phyloP scores from a whole-genome alignment of 257 asterid genomes.

The Ligustrum vulgare region DNA sequence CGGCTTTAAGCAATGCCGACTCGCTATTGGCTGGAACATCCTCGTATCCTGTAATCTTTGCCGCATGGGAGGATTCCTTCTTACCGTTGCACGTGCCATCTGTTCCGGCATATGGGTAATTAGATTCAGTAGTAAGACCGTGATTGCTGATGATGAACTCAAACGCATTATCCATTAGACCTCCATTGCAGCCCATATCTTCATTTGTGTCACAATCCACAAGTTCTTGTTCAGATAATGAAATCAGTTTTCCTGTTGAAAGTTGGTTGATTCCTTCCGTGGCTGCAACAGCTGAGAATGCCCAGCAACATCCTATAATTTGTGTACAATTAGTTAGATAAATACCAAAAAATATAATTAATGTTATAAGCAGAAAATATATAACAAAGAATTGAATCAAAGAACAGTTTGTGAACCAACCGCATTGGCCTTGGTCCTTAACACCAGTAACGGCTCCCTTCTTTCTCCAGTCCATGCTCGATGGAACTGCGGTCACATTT shows the following conservation, averaged over 20 bases:
- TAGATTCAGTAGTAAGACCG: conserved; percentile 18
- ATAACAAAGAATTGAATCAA: neutral
- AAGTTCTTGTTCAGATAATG: conserved; percentile 23
- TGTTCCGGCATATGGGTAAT: conserved; percentile 20
- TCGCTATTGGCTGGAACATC: conserved; percentile 20
- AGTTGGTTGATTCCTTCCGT: conserved; percentile 24
- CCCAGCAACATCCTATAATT: conserved; percentile 23
- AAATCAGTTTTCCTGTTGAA: conserved; percentile 19
- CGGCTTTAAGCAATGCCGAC: conserved; percentile 12
- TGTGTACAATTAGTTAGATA: neutral
- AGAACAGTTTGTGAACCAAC: conserved; percentile 10
- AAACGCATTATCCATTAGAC: conserved; percentile 18
- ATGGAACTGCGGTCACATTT: conserved; percentile 20
- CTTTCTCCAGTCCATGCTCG: conserved; percentile 26
- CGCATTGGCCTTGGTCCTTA: conserved; percentile 33
- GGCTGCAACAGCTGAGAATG: conserved; percentile 27
- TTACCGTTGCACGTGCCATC: conserved; percentile 17
- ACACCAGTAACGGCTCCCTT: conserved; percentile 32
- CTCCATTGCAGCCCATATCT: conserved; percentile 24
- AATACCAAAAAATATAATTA: too few species aligned
- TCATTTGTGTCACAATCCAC: conserved; percentile 22
- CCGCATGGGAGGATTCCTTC: conserved; percentile 4
- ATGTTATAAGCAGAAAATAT: neutral
- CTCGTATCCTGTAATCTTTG: conserved; percentile 13
- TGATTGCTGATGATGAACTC: conserved; percentile 14